Conservation (phyloP, 495 filamentous ascomycete species). For the Talaromyces nanjingensis region DNA sequence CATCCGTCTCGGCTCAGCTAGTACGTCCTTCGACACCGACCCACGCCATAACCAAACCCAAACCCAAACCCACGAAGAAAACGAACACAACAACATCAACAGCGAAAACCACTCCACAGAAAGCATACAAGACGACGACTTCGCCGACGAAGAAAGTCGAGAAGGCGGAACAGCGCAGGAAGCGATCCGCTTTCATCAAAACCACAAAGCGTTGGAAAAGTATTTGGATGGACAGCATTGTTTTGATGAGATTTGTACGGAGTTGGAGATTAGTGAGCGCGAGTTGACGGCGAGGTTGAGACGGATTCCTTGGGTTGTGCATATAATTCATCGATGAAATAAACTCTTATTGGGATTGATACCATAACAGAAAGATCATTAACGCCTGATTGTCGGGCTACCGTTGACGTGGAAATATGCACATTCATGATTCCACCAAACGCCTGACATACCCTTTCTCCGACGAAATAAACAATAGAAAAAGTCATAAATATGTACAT, state of each 20-base stretch:
- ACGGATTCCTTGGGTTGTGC: conserved; percentile 40
- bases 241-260: conserved; percentile 88
- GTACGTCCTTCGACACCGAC: background rate
- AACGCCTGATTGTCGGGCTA: background rate
- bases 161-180: conserved; percentile 15
- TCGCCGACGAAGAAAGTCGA: conserved; percentile 30
- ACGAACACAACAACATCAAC: conserved; percentile 2
- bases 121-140: conserved; percentile 4
- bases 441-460: background rate
- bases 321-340: conserved; percentile 48
- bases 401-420: background rate
- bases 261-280: conserved; percentile 53
- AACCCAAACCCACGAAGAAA: background rate
- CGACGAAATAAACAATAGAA: background rate
- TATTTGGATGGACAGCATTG: conserved; percentile 78
- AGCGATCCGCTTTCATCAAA: conserved; percentile 2
- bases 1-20: background rate
- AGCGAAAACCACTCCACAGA: conserved; percentile 4
- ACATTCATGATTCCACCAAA: background rate
- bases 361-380: background rate
- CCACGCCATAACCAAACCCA: background rate
- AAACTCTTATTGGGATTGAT: background rate
- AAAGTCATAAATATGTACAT: conserved; percentile 2
- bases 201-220: conserved; percentile 40
- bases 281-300: conserved; percentile 46